Evolutionary conservation across 1,284 basidiomycete species (phyloP).

Genomic region (Fomitopsis pinicola): DNA sequence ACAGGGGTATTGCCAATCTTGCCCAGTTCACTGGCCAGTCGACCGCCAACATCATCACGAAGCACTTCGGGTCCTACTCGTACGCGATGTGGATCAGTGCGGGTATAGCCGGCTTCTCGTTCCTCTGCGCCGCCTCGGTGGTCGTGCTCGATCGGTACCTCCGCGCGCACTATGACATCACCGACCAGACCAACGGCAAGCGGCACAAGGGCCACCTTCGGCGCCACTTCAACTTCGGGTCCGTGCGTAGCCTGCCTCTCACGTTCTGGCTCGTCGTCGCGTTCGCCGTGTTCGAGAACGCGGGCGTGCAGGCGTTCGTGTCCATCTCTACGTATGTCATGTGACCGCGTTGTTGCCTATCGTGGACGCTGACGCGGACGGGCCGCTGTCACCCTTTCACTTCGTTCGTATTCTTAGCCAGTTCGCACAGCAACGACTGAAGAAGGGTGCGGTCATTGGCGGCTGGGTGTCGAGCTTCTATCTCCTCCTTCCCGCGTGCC

Average conservation of each 20-base stretch:
- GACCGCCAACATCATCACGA: slow-evolving; percentile 35
- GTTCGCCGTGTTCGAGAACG: slow-evolving; percentile 41
- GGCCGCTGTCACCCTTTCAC: neutral
- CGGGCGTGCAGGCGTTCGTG: slow-evolving; percentile 42
- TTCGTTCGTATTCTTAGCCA: slow-evolving; percentile 21
- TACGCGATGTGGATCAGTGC: slow-evolving; percentile 43
- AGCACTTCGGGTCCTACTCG: slow-evolving; percentile 36
- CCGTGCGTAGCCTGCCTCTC: slow-evolving; percentile 32
- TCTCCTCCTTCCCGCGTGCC: slow-evolving; percentile 37
- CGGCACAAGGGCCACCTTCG: slow-evolving; percentile 25
- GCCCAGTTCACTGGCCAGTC: slow-evolving; percentile 40
- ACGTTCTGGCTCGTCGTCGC: slow-evolving; percentile 42
- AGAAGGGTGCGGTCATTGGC: slow-evolving; percentile 42
- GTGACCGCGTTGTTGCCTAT: slow-evolving; percentile 9
- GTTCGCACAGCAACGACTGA: slow-evolving; percentile 40
- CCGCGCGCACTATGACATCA: slow-evolving; percentile 32
- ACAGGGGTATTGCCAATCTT: slow-evolving; percentile 37
- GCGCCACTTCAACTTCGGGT: slow-evolving; percentile 30
- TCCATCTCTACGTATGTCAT: slow-evolving; percentile 39
- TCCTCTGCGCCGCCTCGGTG: slow-evolving; percentile 34
- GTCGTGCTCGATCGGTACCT: slow-evolving; percentile 38
- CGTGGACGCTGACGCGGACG: neutral
- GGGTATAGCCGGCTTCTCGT: slow-evolving; percentile 35
- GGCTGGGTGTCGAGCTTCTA: slow-evolving; percentile 48
- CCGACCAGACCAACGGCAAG: slow-evolving; percentile 34